Percentiles rank a stretch among this genome's conserved stretches.
Evolutionary conservation across 2,329 filamentous ascomycete species (phyloP).

Genomic region (Septoria petroselini): DNA sequence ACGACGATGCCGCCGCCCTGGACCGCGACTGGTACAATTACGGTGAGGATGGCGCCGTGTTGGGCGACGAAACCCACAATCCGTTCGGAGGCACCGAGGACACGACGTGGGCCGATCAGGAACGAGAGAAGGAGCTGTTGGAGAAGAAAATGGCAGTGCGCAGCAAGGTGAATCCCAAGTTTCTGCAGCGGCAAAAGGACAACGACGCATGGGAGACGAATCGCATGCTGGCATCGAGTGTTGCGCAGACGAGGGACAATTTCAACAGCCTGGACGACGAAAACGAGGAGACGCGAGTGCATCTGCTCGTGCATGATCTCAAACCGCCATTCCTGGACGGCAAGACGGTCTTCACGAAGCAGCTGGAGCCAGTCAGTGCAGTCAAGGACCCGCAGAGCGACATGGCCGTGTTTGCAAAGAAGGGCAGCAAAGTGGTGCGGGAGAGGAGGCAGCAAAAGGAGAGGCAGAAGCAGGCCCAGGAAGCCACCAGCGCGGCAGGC

Average conservation of each 20-base stretch:
- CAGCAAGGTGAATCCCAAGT: conserved; percentile 58
- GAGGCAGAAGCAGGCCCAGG: conserved; percentile 87
- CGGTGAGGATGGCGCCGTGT: conserved; percentile 76
- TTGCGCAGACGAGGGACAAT: conserved; percentile 82
- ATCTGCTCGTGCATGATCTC: conserved; percentile 88
- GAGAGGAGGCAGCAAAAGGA: conserved; percentile 90
- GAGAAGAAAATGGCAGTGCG: conserved; percentile 68
- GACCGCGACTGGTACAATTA: conserved; percentile 92
- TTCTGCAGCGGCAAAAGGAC: conserved; percentile 84
- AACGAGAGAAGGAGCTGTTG: conserved; percentile 67
- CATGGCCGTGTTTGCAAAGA: conserved; percentile 96
- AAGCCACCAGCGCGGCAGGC: conserved; percentile 88
- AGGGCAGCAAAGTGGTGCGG: conserved; percentile 88
- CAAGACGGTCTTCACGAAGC: conserved; percentile 93
- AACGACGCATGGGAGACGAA: conserved; percentile 99
- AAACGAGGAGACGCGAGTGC: conserved; percentile 82
- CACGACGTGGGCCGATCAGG: conserved; percentile 67
- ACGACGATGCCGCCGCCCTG: conserved; percentile 69
- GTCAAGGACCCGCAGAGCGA: conserved; percentile 93
- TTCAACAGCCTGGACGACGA: conserved; percentile 73
- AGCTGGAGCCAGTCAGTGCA: conserved; percentile 89
- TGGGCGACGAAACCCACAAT: conserved; percentile 90
- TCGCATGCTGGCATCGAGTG: conserved; percentile 93
- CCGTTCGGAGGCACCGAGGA: conserved; percentile 76
- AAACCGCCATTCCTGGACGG: conserved; percentile 94